A percentile compares a stretch with the other conserved stretches of the same genome.
Conservation (phyloP, 2,329 filamentous ascomycete species). For the Aspergillus viridinutans region DNA sequence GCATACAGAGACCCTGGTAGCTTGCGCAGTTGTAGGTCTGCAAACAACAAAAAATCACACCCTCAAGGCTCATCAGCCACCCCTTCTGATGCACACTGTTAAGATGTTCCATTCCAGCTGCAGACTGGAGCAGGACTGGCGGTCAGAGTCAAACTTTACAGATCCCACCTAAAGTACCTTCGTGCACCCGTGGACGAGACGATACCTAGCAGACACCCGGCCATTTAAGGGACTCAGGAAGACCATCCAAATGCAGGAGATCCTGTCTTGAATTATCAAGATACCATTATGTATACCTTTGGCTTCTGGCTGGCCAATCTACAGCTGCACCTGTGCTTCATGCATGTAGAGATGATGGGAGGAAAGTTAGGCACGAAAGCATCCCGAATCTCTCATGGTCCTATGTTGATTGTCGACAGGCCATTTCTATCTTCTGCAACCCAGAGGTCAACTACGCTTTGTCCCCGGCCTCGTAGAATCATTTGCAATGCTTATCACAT, state of each 20-base stretch:
- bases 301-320: neutral
- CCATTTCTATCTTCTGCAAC: neutral
- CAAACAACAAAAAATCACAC: neutral
- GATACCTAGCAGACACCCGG: neutral
- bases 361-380: neutral
- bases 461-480: neutral
- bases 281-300: neutral
- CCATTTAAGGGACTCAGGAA: neutral
- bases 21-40: neutral
- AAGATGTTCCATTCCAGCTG: neutral
- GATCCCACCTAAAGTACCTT: neutral
- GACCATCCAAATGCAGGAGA: neutral
- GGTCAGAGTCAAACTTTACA: neutral
- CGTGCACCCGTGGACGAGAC: neutral
- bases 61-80: neutral
- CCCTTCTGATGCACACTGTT: neutral
- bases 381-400: neutral
- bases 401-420: neutral
- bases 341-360: neutral
- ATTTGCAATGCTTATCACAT: neutral
- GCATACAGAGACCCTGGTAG: neutral
- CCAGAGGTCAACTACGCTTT: neutral
- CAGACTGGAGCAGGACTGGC: neutral
- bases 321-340: neutral
- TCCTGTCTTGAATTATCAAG: neutral